Conservation (phyloP, 106 monocot species). For the Allium sativum region DNA sequence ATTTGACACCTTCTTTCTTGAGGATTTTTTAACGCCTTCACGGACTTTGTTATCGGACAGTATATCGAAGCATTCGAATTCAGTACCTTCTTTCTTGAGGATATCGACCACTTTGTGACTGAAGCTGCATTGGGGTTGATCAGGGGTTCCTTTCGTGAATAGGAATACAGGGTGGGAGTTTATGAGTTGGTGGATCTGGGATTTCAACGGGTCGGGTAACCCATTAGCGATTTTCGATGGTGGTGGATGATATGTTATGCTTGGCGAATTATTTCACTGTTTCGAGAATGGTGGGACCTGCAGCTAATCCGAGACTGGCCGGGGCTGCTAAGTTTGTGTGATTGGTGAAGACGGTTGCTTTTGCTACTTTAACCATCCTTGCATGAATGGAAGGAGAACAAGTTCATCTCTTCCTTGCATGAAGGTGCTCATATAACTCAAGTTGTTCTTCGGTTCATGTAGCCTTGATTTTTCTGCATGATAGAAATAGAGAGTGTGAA, state of each 20-base stretch:
- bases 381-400: no score
- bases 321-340: constrained; percentile 58
- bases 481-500: no score
- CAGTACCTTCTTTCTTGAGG: constrained; percentile 60
- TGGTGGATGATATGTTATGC: constrained; percentile 27
- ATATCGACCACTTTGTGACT: constrained; percentile 71
- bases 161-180: constrained; percentile 63
- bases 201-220: constrained; percentile 26
- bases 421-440: no score
- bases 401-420: no score
- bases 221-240: background rate
- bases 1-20: no score
- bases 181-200: constrained; percentile 47
- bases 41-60: constrained; percentile 74
- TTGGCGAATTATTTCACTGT: constrained; percentile 51
- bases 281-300: constrained; percentile 62
- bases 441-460: no score
- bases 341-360: constrained; percentile 45
- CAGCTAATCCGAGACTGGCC: constrained; percentile 84
- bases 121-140: constrained; percentile 78
- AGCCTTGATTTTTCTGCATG: no score
- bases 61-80: constrained; percentile 84
- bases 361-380: constrained; percentile 83
- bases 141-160: constrained; percentile 93
- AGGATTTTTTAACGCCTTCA: constrained; percentile 73